Conservation (phyloP, 169 alveolate species). For the Toxoplasma gondii region DNA sequence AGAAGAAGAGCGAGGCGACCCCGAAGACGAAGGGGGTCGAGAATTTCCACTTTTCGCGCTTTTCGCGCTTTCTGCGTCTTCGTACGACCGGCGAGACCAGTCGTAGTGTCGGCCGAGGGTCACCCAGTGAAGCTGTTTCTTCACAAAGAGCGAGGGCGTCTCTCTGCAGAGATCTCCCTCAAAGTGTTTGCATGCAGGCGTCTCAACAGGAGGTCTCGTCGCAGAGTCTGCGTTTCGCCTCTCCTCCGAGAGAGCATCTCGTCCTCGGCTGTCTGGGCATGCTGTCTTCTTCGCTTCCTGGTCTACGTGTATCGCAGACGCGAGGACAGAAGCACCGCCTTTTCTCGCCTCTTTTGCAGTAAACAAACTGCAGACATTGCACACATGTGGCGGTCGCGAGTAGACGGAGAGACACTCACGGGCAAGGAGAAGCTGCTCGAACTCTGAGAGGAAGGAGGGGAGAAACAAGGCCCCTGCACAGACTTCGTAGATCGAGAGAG, state of each 20-base stretch:
- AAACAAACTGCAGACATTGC: constrained; percentile 38
- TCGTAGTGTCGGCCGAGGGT: background rate
- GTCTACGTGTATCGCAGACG: background rate
- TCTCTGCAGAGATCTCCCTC: background rate
- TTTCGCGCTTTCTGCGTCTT: background rate
- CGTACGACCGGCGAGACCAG: background rate
- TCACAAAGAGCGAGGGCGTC: background rate
- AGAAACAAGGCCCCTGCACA: background rate
- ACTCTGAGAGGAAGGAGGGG: constrained; percentile 17
- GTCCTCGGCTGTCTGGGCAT: background rate
- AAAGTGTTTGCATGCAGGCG: background rate
- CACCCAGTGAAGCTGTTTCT: background rate
- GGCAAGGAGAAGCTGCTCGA: constrained; percentile 37
- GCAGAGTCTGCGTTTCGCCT: background rate
- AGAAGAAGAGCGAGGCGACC: no score
- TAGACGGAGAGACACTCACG: background rate
- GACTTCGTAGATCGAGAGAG: background rate
- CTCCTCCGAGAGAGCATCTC: background rate
- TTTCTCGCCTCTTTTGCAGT: background rate
- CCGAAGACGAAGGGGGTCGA: no score
- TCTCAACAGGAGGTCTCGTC: background rate
- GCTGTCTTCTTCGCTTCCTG: background rate
- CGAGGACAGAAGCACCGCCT: background rate
- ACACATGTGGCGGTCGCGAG: constrained; percentile 7
- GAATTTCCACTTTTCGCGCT: no score